Conservation (phyloP, 2,329 filamentous ascomycete species). For the Nakataea oryzae region DNA sequence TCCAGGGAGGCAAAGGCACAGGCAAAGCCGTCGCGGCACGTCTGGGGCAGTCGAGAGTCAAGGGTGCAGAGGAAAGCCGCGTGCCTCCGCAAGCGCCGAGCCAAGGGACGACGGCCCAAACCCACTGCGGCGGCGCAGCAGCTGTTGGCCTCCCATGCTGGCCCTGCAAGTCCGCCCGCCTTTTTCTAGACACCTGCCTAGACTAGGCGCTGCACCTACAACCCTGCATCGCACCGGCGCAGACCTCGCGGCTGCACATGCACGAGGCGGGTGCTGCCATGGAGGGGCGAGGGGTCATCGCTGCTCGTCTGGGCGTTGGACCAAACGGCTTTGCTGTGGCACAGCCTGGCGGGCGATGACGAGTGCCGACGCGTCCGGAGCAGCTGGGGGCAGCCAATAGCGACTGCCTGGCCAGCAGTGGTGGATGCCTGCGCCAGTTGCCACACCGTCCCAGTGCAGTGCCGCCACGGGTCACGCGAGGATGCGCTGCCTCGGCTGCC, state of each 20-base stretch:
- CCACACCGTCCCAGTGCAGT: neutral
- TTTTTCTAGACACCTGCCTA: neutral
- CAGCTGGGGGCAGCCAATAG: neutral
- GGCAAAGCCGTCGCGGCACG: too few species aligned
- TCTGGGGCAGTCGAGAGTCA: neutral
- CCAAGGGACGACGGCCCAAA: neutral
- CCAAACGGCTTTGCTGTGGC: neutral
- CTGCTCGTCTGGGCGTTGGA: neutral
- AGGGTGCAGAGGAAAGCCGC: neutral
- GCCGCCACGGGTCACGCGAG: neutral
- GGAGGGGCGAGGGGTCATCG: neutral
- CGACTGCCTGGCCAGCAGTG: neutral
- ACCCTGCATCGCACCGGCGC: too few species aligned
- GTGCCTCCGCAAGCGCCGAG: neutral
- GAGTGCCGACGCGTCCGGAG: neutral
- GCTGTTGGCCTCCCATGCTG: neutral
- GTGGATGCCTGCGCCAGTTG: neutral
- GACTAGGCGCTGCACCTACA: neutral
- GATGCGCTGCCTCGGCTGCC: neutral
- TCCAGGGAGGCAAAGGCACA: neutral
- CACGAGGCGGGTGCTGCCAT: neutral
- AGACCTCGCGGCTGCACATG: neutral
- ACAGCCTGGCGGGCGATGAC: neutral
- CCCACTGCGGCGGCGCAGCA: neutral
- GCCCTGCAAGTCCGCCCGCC: too few species aligned